Evolutionary conservation across 805 yeast species (phyloP), one percentile per base, ranked within the genome.

Genomic region (Spathaspora boniae): DNA sequence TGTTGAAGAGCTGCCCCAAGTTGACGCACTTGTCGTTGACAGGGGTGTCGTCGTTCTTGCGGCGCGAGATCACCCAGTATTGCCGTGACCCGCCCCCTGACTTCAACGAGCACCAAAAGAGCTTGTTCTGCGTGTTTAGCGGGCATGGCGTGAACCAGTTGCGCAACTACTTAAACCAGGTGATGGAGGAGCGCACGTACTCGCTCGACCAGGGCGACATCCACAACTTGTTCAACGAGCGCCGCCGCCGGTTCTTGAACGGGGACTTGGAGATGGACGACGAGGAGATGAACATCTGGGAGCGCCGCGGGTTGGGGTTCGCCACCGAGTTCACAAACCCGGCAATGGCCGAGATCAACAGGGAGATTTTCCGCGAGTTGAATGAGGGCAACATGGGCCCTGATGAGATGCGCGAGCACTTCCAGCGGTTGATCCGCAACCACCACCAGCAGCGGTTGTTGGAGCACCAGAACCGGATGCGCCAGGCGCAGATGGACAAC

Each of bases 71-170:
- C 32, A 83, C 91, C 0, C 79, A 76, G 45, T 89, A 78, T 59
- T 89, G 97, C 57, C 80, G 98, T 19, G 85, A 82, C 6, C 93
- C 98, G 2, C 98, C 98, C 4, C 78, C 84, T 9, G 97, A 88
- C 49, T 89, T 93, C 56, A 88, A 82, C 35, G 86, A 81, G 37
- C 82, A 82, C 50, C 98, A 93, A 58, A 81, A 81, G 45, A 74
- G 80, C 16, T 72, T 85, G 32, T 91, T 93, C 53, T 91, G 98
- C 63, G 98, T 91, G 9, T 93, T 88, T 54, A 81, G 91, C 22
- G 98, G 98, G 2, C 77, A 76, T 41, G 97, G 97, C 6, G 96
- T 93, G 12, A 74, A 69, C 32, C 76, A 78, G 41, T 68, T 91
- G 43, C 74, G 96, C 43, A 78, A 76, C 26, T 81, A 83, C 54